Percentiles rank a stretch among this genome's conserved stretches.
These are phyloP conservation scores for Coniochaeta prunicola DNA, from an alignment of 2,329 filamentous ascomycete genomes.

Conservation along the genomic window DNA sequence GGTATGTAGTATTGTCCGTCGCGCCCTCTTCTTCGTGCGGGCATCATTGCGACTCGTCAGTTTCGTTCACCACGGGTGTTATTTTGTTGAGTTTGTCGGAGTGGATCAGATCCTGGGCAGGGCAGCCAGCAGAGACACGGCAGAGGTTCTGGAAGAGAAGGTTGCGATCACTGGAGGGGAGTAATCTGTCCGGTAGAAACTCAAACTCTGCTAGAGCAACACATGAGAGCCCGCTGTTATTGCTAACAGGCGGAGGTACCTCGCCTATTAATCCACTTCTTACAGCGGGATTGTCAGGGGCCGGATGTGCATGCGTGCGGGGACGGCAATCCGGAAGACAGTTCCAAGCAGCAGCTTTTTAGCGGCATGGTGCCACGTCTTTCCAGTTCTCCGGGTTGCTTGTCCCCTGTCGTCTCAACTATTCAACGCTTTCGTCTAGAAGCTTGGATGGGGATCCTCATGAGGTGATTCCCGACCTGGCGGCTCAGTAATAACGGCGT, in stretches of 20 bases:
- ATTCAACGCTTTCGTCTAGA: too few species aligned
- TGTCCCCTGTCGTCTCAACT: not conserved
- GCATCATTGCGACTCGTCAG: not conserved
- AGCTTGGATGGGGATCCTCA: not conserved
- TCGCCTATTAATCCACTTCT: not conserved
- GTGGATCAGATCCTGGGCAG: not conserved
- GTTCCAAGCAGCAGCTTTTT: not conserved
- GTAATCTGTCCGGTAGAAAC: not conserved
- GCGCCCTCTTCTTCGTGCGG: too few species aligned
- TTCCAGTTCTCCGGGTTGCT: not conserved
- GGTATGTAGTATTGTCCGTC: too few species aligned
- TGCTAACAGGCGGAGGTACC: not conserved
- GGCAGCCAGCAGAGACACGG: not conserved
- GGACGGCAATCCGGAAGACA: not conserved
- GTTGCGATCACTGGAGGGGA: not conserved
- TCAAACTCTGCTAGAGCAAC: not conserved
- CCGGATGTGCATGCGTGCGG: not conserved
- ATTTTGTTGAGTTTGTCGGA: not conserved
- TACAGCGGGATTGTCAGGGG: not conserved
- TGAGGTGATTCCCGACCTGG: not conserved
- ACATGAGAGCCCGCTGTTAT: not conserved
- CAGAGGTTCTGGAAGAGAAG: not conserved
- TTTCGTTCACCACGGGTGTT: not conserved
- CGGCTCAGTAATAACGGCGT: not conserved
- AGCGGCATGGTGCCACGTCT: constrained; percentile 1